Evolutionary conservation across 2,329 filamentous ascomycete genomes (phyloP).

Genomic region (Sclerotinia subarctica): DNA sequence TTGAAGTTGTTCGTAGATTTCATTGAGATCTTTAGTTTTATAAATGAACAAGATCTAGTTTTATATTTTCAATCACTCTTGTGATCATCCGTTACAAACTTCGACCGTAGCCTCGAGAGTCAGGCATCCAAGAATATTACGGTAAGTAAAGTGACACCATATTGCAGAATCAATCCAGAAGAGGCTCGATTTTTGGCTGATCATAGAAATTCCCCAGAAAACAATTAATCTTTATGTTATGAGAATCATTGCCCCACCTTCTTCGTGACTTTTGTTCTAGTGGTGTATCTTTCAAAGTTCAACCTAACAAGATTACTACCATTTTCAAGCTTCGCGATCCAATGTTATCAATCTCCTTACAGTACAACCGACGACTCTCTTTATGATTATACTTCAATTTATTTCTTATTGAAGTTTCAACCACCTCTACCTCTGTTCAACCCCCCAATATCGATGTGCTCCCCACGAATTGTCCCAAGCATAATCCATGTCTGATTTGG

Average conservation of each 20-base stretch:
- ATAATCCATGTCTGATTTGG: constrained; percentile 38
- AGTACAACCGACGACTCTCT: neutral
- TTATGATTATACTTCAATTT: constrained; percentile 2
- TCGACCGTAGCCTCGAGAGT: too few relatives aligned
- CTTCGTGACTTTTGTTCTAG: constrained; percentile 19
- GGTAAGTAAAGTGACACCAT: neutral
- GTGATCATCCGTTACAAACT: too few relatives aligned
- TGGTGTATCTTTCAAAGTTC: constrained; percentile 15
- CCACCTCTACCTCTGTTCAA: neutral
- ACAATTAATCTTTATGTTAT: neutral
- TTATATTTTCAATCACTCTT: too few relatives aligned
- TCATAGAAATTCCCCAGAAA: constrained; percentile 15
- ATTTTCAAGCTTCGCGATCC: constrained; percentile 16
- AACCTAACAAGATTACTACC: neutral
- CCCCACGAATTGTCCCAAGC: constrained; percentile 15
- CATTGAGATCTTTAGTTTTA: too few relatives aligned
- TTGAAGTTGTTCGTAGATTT: too few relatives aligned
- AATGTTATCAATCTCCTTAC: neutral
- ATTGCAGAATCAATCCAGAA: neutral
- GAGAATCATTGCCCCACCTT: constrained; percentile 18
- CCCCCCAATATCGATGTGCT: constrained; percentile 18
- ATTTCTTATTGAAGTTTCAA: constrained; percentile 3
- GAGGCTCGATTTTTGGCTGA: neutral
- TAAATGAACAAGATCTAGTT: too few relatives aligned
- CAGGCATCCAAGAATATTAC: too few relatives aligned